These are phyloP conservation scores for Aquanectria penicillioides DNA, from an alignment of 2,329 filamentous ascomycete genomes.

Conservation along the genomic window DNA sequence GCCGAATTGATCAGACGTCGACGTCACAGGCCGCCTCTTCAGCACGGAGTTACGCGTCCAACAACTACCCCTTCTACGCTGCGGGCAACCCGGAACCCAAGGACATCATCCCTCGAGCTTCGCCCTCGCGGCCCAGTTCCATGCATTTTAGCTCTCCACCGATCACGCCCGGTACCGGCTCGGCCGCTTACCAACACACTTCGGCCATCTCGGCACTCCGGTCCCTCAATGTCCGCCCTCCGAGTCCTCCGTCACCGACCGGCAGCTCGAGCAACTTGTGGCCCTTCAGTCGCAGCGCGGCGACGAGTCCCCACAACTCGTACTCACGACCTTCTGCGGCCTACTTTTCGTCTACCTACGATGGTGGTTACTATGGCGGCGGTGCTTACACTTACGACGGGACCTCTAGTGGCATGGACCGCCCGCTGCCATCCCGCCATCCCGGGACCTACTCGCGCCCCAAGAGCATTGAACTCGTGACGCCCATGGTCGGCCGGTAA, in stretches of 20 bases:
- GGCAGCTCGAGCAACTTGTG: constrained; percentile 57
- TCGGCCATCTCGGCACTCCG: constrained; percentile 66
- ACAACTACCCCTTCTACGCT: constrained; percentile 57
- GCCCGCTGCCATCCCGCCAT: constrained; percentile 66
- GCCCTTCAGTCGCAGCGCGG: constrained; percentile 63
- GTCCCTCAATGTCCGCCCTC: constrained; percentile 63
- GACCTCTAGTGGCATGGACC: constrained; percentile 54
- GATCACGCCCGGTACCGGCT: constrained; percentile 53
- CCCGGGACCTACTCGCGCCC: constrained; percentile 65
- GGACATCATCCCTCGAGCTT: constrained; percentile 72
- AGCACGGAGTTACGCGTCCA: constrained; percentile 45
- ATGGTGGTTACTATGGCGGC: constrained; percentile 51
- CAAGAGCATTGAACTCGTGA: constrained; percentile 72
- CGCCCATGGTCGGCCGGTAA: constrained; percentile 65
- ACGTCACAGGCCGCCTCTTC: constrained; percentile 41
- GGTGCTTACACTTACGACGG: constrained; percentile 52
- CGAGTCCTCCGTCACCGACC: constrained; percentile 65
- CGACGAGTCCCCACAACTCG: constrained; percentile 63
- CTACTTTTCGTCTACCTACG: constrained; percentile 65
- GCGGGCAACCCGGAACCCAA: constrained; percentile 61
- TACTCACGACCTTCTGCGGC: constrained; percentile 55
- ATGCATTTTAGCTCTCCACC: constrained; percentile 64
- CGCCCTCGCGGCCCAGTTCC: constrained; percentile 68
- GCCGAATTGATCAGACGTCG: constrained; percentile 60
- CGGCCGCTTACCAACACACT: constrained; percentile 51